Base-by-base conservation (phyloP, 2,329 filamentous ascomycete species). In the Botrytis porri region DNA sequence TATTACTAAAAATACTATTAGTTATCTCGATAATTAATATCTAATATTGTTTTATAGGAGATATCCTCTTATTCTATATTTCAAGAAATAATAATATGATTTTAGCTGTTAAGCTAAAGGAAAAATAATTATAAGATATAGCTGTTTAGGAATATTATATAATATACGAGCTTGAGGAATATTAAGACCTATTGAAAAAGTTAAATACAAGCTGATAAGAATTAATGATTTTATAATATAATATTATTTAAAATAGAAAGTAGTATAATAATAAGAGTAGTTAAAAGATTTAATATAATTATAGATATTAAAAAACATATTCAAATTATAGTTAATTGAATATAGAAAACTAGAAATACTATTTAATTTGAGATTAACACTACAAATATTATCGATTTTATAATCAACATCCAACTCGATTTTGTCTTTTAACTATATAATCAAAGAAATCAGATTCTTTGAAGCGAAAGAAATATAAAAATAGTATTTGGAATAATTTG, bases 1-100 rank as follows among this genome's bases (percentile, higher is more conserved):
- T 76, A 20, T 78, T 77, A 45, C 74, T 77, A 59, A 81, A 79
- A 16, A 81, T 77, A 14, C 80, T 77, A 48, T 76, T 78, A 10
- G 77, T 80, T 37, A 79, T 77, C 71, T 82, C 81, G 0, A 65
- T 69, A 32, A 71, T 57, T 16, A 35, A 51, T 35, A 39, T 16
- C 25, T 41, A 35, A 29, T 75, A 71, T 18, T 59, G 25, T 22
- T 64, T 60, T 9, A 39, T 60, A 10, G 75, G 57, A 54, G 73
- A 71, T 16, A 35, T 25, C 35, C 43, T 35, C 41, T 75, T 77
- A 39, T 76, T 73, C 20, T 54, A 64, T 22, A 64, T 70, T 73
- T 77, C 76, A 12, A 74, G 51, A 5, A 72, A 25, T 6, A 77
- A 45, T 39, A 77, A 62, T 2, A 63, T 22, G 29, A 73, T 64